phyloP scores from a whole-genome alignment of 73 alveolate genomes.

The Halteria grandinella region DNA sequence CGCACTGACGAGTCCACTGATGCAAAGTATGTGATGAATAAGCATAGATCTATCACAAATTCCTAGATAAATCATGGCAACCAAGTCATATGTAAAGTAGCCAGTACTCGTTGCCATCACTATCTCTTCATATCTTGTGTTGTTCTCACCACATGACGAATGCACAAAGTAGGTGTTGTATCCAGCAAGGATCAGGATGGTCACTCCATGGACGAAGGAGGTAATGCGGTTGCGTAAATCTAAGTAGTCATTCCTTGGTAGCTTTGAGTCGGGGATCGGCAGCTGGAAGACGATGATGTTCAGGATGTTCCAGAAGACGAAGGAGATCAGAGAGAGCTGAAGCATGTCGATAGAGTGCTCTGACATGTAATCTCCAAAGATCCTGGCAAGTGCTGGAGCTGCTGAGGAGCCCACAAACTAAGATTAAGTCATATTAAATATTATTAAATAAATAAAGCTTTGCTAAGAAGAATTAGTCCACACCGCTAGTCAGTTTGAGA shows the following conservation, averaged over 20 bases:
- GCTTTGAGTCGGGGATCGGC: slow-evolving; percentile 13
- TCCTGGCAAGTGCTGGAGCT: too few species aligned
- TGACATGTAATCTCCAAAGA: too few species aligned
- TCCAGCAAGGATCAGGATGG: slow-evolving; percentile 2
- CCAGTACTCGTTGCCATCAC: slow-evolving; percentile 7
- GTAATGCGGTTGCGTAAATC: slow-evolving; percentile 58
- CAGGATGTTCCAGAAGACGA: slow-evolving; percentile 32
- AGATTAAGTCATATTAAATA: too few species aligned
- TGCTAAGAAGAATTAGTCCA: too few species aligned
- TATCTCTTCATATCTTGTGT: slow-evolving; percentile 32
- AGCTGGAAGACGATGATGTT: slow-evolving; percentile 15
- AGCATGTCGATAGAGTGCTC: too few species aligned
- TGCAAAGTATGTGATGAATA: slow-evolving; percentile 53
- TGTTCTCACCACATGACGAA: slow-evolving; percentile 42
- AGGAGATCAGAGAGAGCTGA: too few species aligned
- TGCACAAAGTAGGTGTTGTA: slow-evolving; percentile 43
- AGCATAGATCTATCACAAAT: slow-evolving; percentile 58
- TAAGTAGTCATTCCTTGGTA: slow-evolving; percentile 19
- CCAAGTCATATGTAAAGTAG: slow-evolving; percentile 59
- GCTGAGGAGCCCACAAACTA: too few species aligned
- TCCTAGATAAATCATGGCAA: slow-evolving; percentile 60
- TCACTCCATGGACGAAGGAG: slow-evolving; percentile 54
- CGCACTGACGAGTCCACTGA: slow-evolving; percentile 47
- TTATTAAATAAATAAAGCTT: too few species aligned
- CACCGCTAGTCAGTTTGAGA: too few species aligned